phyloP scores from a whole-genome alignment of 371 early-diverging fungal species.

The Actinomortierella ambigua region DNA sequence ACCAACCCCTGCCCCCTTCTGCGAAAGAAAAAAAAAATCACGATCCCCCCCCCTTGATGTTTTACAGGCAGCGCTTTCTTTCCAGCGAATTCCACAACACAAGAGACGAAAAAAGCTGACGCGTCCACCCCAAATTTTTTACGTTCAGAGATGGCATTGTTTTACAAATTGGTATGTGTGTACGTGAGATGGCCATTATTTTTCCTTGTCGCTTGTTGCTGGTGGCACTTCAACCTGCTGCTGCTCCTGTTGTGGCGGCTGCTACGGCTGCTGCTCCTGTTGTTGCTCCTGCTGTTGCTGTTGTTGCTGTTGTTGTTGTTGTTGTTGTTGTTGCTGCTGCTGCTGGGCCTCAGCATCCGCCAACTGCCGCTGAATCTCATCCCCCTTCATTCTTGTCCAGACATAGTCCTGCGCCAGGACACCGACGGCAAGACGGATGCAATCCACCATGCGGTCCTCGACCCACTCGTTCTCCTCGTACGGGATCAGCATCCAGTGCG shows the following conservation, averaged over 20 bases:
- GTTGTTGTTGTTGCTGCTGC: slow-evolving; percentile 6
- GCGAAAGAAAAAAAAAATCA: no score
- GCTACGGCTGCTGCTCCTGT: slow-evolving; percentile 11
- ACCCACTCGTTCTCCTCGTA: slow-evolving; percentile 76
- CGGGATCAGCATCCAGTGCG: slow-evolving; percentile 64
- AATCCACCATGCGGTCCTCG: slow-evolving; percentile 65
- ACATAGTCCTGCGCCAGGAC: slow-evolving; percentile 72
- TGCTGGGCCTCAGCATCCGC: slow-evolving; percentile 36
- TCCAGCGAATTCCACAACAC: no score
- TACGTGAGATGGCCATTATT: no score
- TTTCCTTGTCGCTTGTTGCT: no score
- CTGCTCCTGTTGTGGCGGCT: slow-evolving; percentile 14
- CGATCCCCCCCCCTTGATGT: no score
- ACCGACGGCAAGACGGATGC: slow-evolving; percentile 60
- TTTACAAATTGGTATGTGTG: no score
- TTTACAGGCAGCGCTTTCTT: no score
- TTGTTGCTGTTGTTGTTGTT: slow-evolving; percentile 20
- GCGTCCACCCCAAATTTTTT: no score
- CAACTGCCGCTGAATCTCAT: slow-evolving; percentile 39
- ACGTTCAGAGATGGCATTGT: no score
- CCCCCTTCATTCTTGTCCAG: slow-evolving; percentile 67
- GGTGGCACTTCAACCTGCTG: no score
- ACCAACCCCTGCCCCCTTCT: no score
- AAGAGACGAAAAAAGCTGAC: no score
- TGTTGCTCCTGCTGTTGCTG: slow-evolving; percentile 11